Evolutionary conservation across 2,329 filamentous ascomycete species (phyloP).

Genomic region (Akanthomyces uredinophilus): DNA sequence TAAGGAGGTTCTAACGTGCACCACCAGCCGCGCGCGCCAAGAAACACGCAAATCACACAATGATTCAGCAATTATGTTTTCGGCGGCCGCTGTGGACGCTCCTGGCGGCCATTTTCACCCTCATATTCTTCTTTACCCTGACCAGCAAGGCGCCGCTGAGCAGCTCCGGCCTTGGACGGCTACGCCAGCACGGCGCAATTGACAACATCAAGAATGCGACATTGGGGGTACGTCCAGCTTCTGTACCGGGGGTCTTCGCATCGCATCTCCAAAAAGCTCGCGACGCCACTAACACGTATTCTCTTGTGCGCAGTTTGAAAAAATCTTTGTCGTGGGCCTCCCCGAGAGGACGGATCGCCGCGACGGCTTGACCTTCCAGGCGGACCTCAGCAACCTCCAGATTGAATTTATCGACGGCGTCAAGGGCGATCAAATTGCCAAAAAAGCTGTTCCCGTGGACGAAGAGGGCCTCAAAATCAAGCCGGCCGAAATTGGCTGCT

Average conservation of each 20-base stretch:
- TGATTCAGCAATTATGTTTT: not conserved
- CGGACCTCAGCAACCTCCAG: constrained; percentile 38
- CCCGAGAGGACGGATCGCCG: constrained; percentile 45
- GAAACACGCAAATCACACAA: not conserved
- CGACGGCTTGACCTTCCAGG: constrained; percentile 44
- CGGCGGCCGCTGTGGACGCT: not conserved
- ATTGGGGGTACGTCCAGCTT: not conserved
- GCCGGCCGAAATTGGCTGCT: constrained; percentile 28
- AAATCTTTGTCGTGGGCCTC: constrained; percentile 49
- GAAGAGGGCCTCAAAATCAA: constrained; percentile 27
- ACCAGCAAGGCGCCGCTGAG: not conserved
- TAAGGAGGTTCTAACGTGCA: not conserved
- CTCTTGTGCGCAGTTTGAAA: constrained; percentile 39
- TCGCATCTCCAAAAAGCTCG: too few relatives aligned
- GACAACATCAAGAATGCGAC: constrained; percentile 5
- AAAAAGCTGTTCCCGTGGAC: constrained; percentile 32
- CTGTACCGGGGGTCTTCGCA: not conserved
- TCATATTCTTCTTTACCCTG: not conserved
- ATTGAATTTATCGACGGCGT: constrained; percentile 45
- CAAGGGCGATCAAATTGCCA: constrained; percentile 30
- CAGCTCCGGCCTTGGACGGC: not conserved
- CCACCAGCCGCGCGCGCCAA: not conserved
- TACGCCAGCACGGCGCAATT: not conserved
- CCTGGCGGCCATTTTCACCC: not conserved
- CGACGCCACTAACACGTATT: not conserved